Percentiles rank a stretch among this genome's conserved stretches.
phyloP scores from a whole-genome alignment of 345 rosid genomes.

The Salix purpurea region DNA sequence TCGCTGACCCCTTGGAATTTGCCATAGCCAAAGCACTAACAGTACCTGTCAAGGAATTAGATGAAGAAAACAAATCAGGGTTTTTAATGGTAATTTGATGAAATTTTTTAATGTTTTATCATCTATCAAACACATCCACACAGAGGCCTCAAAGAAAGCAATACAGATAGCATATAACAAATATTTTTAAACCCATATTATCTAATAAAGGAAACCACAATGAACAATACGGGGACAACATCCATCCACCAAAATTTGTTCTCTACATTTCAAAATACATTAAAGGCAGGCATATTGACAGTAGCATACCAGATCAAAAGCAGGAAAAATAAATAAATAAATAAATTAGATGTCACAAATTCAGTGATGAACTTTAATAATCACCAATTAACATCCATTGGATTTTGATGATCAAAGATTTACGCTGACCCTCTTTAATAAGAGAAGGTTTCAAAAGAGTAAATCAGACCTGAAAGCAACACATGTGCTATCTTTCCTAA shows the following conservation, averaged over 20 bases:
- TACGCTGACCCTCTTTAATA: not conserved
- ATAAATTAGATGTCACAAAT: not conserved
- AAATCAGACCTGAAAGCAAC: not conserved
- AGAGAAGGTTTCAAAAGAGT: not conserved
- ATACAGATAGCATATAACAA: not conserved
- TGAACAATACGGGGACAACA: not conserved
- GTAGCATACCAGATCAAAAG: not conserved
- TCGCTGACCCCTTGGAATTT: slow-evolving; percentile 73
- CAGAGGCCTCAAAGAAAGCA: not conserved
- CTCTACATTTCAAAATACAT: not conserved
- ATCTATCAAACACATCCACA: not conserved
- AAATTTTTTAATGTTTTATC: not conserved
- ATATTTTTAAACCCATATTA: not conserved
- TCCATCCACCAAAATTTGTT: not conserved
- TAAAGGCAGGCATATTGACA: not conserved
- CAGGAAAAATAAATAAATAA: not conserved
- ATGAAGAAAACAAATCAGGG: not conserved
- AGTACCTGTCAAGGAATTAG: slow-evolving; percentile 26
- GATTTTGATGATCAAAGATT: slow-evolving; percentile 3
- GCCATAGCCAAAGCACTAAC: slow-evolving; percentile 47
- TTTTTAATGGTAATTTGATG: not conserved
- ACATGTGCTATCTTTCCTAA: not conserved
- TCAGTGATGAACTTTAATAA: not conserved
- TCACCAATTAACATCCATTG: not conserved
- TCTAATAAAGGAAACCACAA: slow-evolving; percentile 1